Percentiles rank a stretch among this genome's conserved stretches.
Conservation (phyloP, 148 eudicot genomes). For the Arctostaphylos glauca region DNA sequence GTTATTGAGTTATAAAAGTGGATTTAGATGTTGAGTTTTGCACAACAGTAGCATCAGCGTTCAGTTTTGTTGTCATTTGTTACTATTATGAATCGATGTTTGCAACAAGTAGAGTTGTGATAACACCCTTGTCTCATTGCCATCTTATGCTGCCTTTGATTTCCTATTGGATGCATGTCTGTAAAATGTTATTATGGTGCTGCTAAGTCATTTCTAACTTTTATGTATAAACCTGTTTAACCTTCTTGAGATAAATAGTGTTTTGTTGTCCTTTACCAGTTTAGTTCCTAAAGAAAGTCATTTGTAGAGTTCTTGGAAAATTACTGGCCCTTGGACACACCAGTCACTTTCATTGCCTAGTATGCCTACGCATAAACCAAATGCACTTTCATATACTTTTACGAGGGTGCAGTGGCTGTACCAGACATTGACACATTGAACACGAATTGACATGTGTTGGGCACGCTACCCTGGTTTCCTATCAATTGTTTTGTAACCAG, state of each 20-base stretch:
- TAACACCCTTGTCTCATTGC: neutral
- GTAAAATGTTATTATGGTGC: neutral
- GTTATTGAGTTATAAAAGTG: neutral
- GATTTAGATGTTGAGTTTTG: neutral
- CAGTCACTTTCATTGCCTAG: neutral
- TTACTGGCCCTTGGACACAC: neutral
- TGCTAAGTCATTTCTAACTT: neutral
- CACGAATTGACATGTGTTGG: neutral
- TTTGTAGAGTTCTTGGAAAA: neutral
- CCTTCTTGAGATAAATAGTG: neutral
- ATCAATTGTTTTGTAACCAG: neutral
- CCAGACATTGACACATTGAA: neutral
- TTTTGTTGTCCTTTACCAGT: neutral
- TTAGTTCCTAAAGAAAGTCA: neutral
- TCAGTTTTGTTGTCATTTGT: neutral
- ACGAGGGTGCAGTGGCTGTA: constrained; percentile 3
- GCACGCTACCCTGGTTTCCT: neutral
- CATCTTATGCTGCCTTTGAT: neutral
- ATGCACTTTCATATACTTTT: neutral
- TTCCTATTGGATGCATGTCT: neutral
- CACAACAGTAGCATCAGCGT: neutral
- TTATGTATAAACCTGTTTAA: neutral
- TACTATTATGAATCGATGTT: neutral
- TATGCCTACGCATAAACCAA: neutral
- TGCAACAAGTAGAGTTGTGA: neutral